A percentile compares a stretch with the other conserved stretches of the same genome.
Evolutionary conservation across 768 basidiomycete species (phyloP).

Genomic region (Tricholoma hemisulphureum): DNA sequence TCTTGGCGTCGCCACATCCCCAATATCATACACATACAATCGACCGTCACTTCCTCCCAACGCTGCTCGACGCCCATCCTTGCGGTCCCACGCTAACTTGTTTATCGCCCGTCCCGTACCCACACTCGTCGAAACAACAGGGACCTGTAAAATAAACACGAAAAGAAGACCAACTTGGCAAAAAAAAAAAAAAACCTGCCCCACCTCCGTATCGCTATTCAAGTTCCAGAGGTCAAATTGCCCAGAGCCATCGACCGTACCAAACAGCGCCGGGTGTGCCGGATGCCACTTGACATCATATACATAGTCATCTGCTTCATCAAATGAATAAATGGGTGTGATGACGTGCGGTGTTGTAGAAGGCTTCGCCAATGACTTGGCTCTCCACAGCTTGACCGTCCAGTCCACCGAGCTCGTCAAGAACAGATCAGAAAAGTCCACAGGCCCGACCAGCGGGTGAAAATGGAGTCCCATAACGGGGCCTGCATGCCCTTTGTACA

Average conservation of each 20-base stretch:
- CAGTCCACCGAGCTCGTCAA: constrained; percentile 92
- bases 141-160: constrained; percentile 58
- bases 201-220: constrained; percentile 95
- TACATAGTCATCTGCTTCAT: constrained; percentile 97
- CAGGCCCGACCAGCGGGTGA: constrained; percentile 86
- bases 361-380: constrained; percentile 73
- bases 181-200: not conserved
- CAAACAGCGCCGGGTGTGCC: constrained; percentile 90
- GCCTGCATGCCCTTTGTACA: constrained; percentile 90
- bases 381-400: constrained; percentile 97
- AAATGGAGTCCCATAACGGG: constrained; percentile 95
- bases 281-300: constrained; percentile 99
- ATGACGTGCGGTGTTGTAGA: constrained; percentile 59
- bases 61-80: constrained; percentile 87
- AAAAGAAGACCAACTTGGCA: constrained; percentile 2
- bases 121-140: constrained; percentile 82
- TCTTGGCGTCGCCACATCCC: constrained; percentile 83
- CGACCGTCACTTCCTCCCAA: constrained; percentile 91
- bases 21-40: constrained; percentile 92
- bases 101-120: constrained; percentile 85
- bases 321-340: constrained; percentile 87
- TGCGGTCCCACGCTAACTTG: constrained; percentile 92
- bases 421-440: constrained; percentile 96
- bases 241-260: constrained; percentile 90
- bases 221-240: constrained; percentile 98